These are phyloP conservation scores for Austroboletus festivus DNA, from an alignment of 768 basidiomycete species.

Conservation along the genomic window DNA sequence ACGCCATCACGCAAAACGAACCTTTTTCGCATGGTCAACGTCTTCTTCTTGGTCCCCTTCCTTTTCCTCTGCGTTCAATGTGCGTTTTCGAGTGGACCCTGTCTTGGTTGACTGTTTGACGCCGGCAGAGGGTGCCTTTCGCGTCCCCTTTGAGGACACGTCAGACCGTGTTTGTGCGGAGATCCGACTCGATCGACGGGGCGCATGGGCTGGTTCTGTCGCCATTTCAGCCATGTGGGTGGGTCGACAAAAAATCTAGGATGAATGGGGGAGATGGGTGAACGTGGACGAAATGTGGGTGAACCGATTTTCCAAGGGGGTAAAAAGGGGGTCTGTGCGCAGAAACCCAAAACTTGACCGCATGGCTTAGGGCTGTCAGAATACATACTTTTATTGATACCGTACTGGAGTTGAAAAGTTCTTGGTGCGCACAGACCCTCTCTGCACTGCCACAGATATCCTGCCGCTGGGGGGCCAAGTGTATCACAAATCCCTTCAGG, in stretches of 20 bases:
- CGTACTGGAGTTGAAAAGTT: constrained; percentile 15
- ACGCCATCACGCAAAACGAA: constrained; percentile 4
- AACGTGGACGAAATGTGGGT: constrained; percentile 2
- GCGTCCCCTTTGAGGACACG: constrained; percentile 8
- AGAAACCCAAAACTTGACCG: constrained; percentile 16
- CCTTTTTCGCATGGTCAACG: constrained; percentile 22
- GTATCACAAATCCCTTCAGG: too few species aligned
- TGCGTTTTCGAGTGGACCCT: constrained; percentile 36
- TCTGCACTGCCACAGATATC: too few species aligned
- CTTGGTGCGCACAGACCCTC: too few species aligned
- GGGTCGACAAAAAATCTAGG: not conserved
- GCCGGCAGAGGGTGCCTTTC: constrained; percentile 17
- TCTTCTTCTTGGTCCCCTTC: constrained; percentile 17
- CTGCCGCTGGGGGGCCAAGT: too few species aligned
- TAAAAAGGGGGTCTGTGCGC: constrained; percentile 20
- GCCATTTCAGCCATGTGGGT: constrained; percentile 10
- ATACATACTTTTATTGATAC: constrained; percentile 15
- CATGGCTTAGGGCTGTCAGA: constrained; percentile 19
- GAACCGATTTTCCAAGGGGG: constrained; percentile 8
- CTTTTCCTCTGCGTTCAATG: constrained; percentile 18
- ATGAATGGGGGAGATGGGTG: not conserved
- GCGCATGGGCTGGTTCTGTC: constrained; percentile 26
- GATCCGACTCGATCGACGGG: constrained; percentile 57
- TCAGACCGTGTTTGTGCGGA: constrained; percentile 46
- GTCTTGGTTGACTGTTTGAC: constrained; percentile 32